A percentile compares a stretch with the other conserved stretches of the same genome.
phyloP scores from a whole-genome alignment of 148 eudicot species.

The Limonium bicolor region DNA sequence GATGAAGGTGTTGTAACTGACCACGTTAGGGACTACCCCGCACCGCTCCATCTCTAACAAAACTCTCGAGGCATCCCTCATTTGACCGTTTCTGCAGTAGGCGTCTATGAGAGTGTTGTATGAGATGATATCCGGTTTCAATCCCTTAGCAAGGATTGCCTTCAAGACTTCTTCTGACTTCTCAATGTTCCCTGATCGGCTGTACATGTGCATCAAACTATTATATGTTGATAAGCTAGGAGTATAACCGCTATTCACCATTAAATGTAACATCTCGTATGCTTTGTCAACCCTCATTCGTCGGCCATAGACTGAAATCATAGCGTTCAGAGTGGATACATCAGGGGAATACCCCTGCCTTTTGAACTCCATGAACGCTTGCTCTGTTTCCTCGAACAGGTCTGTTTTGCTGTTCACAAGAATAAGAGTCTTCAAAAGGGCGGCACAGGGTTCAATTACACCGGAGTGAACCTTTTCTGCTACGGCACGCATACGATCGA shows the following conservation, averaged over 20 bases:
- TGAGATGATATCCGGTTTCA: constrained; percentile 71
- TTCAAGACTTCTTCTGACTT: constrained; percentile 55
- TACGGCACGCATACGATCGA: constrained; percentile 42
- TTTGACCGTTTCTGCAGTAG: constrained; percentile 57
- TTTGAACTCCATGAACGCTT: constrained; percentile 60
- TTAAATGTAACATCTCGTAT: constrained; percentile 45
- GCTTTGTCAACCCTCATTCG: constrained; percentile 60
- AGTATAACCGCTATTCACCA: constrained; percentile 55
- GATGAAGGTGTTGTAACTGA: constrained; percentile 70
- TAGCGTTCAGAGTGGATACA: constrained; percentile 59
- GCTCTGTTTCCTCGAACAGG: constrained; percentile 58
- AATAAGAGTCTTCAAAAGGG: constrained; percentile 65
- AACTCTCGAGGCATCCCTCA: constrained; percentile 64
- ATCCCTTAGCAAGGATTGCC: constrained; percentile 44
- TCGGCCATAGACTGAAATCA: constrained; percentile 76
- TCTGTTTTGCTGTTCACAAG: constrained; percentile 67
- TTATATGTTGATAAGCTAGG: constrained; percentile 76
- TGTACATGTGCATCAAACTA: constrained; percentile 74
- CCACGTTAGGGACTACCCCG: constrained; percentile 57
- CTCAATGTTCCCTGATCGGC: constrained; percentile 42
- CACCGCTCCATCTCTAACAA: constrained; percentile 39
- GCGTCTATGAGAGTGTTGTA: constrained; percentile 73
- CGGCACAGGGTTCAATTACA: constrained; percentile 32
- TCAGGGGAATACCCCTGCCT: constrained; percentile 44
- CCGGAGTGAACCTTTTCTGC: constrained; percentile 65